Evolutionary conservation across 2,329 filamentous ascomycete species (phyloP).

Genomic region (Colletotrichum truncatum): DNA sequence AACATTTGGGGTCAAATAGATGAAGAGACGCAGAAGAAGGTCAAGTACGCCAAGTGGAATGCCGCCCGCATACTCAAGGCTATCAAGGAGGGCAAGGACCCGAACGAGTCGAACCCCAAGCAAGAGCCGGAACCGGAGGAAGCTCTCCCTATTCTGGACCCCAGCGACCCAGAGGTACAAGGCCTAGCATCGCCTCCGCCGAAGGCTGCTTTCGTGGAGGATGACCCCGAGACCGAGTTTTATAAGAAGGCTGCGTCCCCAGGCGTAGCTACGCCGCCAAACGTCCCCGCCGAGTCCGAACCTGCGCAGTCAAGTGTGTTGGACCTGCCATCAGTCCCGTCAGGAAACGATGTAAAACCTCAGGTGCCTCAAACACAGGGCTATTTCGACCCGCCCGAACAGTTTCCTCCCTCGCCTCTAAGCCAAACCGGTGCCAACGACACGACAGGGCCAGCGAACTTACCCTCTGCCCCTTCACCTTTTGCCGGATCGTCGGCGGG

Average conservation of each 20-base stretch:
- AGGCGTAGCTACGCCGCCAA: conserved; percentile 35
- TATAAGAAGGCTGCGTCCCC: conserved; percentile 35
- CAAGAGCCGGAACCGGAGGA: conserved; percentile 59
- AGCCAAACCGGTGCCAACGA: conserved; percentile 42
- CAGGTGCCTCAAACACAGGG: conserved; percentile 35
- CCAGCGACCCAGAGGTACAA: conserved; percentile 72
- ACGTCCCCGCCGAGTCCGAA: conserved; percentile 32
- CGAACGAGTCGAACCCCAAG: conserved; percentile 88
- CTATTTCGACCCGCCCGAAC: conserved; percentile 44
- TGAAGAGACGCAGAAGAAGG: conserved; percentile 81
- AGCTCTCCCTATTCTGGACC: conserved; percentile 60
- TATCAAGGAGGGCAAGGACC: conserved; percentile 88
- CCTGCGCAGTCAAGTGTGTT: conserved; percentile 16
- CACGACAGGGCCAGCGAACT: conserved; percentile 23
- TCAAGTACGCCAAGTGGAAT: conserved; percentile 97
- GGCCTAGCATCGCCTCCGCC: conserved; percentile 51
- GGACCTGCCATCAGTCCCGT: conserved; percentile 28
- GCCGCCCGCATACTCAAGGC: conserved; percentile 90
- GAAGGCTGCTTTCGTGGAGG: conserved; percentile 60
- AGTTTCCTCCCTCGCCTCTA: conserved; percentile 46
- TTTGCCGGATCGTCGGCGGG: conserved; percentile 21
- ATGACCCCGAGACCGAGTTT: conserved; percentile 56
- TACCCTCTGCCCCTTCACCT: conserved; percentile 14
- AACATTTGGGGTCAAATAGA: conserved; percentile 85
- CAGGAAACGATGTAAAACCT: conserved; percentile 1